Evolutionary conservation across 1,284 basidiomycete species (phyloP), one percentile per base, ranked within the genome.

Genomic region (Apiotrichum brassicae): DNA sequence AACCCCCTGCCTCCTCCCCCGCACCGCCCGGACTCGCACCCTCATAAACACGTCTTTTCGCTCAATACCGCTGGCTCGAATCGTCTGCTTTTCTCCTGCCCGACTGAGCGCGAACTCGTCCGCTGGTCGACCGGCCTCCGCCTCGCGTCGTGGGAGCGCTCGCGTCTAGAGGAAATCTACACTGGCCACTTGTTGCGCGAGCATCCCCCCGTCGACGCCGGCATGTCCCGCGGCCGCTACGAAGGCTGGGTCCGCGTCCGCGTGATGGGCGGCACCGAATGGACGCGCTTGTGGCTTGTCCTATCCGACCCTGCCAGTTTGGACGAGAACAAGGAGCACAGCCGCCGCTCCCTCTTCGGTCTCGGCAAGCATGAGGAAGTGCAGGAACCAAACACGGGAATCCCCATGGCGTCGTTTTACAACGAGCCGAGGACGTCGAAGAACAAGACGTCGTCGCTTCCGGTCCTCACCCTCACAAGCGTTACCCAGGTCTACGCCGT

Each of bases 41-140:
- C 76, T 1, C 76, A 77, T 37, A 71, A 79, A 0, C 88, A 89
- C 64, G 87, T 95, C 42, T 81, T 95, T 54, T 90, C 90, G 0
- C 79, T 98, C 63, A 98, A 95, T 70, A 94, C 89, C 11, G 93
- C 93, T 1, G 94, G 93, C 19, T 85, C 85, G 32, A 97, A 97
- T 66, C 78, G 93, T 32, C 76, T 93, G 35, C 75, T 95, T 8
- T 95, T 97, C 75, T 87, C 88, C 6, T 91, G 87, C 63, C 85
- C 86, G 2, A 78, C 79, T 14, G 79, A 83, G 5, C 71, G 77
- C 20, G 79, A 85, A 3, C 78, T 94, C 43, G 77, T 87, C 36
- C 83, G 84, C n/a, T 97, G 93, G 93, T 84, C 89, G 18, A 85
- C 88, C 20, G 91, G 91, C 6, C 79, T 98, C 33, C 84, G 95